Percentiles rank a stretch among this genome's conserved stretches.
Evolutionary conservation across 768 basidiomycete species (phyloP).

Genomic region (Kwoniella dejecticola): DNA sequence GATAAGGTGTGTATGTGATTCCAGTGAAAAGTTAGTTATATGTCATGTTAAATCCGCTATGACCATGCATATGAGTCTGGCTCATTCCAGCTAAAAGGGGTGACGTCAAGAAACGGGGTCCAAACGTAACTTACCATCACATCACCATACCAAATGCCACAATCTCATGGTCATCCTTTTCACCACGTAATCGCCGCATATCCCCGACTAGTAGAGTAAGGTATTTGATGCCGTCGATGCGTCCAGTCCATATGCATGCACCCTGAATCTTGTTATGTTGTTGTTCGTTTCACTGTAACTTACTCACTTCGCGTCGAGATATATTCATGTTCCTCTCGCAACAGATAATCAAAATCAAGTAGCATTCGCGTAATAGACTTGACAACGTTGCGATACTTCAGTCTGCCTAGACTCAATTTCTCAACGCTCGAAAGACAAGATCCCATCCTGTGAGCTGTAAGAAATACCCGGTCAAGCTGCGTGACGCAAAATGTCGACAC

Average conservation of each 20-base stretch:
- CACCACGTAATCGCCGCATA: background rate
- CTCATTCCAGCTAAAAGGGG: too few species aligned
- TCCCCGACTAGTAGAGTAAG: background rate
- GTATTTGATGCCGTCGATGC: conserved; percentile 8
- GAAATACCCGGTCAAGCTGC: too few species aligned
- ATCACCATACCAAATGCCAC: conserved; percentile 16
- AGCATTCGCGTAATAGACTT: background rate
- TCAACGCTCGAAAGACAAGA: too few species aligned
- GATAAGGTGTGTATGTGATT: background rate
- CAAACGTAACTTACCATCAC: background rate
- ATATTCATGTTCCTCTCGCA: background rate
- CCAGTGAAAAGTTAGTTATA: too few species aligned
- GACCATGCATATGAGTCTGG: background rate
- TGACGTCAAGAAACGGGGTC: conserved; percentile 15
- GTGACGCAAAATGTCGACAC: conserved; percentile 53
- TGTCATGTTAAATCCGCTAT: conserved; percentile 15
- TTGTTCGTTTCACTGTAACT: background rate
- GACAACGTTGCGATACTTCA: background rate
- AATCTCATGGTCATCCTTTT: background rate
- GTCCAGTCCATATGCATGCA: too few species aligned
- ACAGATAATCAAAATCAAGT: background rate
- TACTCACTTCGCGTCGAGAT: conserved; percentile 1
- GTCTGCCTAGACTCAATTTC: too few species aligned
- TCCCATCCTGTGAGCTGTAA: too few species aligned
- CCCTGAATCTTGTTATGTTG: background rate